Evolutionary conservation across 495 filamentous ascomycete genomes (phyloP), one percentile per base, ranked within the genome.

Genomic region (Filosporella fistucella): DNA sequence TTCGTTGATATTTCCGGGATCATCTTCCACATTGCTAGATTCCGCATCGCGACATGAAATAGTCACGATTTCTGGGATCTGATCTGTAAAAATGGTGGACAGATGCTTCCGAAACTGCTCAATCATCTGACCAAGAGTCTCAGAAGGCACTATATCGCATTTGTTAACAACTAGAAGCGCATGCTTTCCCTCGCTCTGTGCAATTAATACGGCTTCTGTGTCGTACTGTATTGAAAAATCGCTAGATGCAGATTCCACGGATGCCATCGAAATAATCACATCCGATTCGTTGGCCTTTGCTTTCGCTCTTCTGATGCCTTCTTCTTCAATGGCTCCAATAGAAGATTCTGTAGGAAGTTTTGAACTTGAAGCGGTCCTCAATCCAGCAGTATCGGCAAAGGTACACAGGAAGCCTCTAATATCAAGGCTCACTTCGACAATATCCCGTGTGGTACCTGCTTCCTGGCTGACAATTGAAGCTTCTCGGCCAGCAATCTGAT

Each of bases 401-500:
- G 85, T 84, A 57, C 89, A 93, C 50, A 87, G 81, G 67, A 84
- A 98, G 0, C 93, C 93, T 0, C 85, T 82, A 33, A 98, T 74
- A 65, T 98, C 94, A 12, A 98, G 73, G 17, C 87, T 87, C 1
- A 94, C 84, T 65, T 97, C 93, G 14, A 98, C 84, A 22, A 97
- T 84, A 74, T 97, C 94, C 29, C 93, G 69, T 1, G 93, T 98
- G 0, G 93, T 98, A 0, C 93, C 93, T 24, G 87, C 88, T 61
- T 97, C 91, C 0, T 77, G 71, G 35, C 89, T 95, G 3, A 97
- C 94, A 60, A 98, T 98, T 16, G 88, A 89, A 0, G 93, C 94
- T 59, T 98, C 91, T 40, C 91, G 72, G 2, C 91, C 91, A n/a
- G 95, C 88, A 52, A 98, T 74, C 42, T 78, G 70, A 66, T 98